A percentile compares a stretch with the other conserved stretches of the same genome.
Evolutionary conservation across 495 filamentous ascomycete species (phyloP).

Genomic region (Annulohypoxylon moriforme): DNA sequence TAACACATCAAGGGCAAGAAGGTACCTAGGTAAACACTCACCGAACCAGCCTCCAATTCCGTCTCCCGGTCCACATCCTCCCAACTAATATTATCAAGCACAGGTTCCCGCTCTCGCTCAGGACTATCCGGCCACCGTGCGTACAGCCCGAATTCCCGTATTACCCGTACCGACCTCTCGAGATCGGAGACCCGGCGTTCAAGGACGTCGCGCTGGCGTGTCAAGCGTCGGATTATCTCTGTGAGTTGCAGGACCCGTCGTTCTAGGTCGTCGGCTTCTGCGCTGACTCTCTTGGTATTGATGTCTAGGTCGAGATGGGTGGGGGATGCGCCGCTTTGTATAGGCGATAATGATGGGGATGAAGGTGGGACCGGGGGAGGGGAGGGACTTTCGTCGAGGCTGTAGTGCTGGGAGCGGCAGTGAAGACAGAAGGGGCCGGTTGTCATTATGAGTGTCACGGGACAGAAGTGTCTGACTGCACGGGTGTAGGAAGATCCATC

Average conservation of each 20-base stretch:
- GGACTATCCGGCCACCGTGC: not conserved
- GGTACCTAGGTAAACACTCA: not conserved
- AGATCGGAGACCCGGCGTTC: not conserved
- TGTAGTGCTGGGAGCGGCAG: not conserved
- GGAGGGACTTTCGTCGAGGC: not conserved
- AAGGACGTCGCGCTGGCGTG: not conserved
- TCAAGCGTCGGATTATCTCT: not conserved
- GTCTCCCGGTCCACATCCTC: not conserved
- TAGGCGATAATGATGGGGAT: not conserved
- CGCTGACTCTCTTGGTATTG: not conserved
- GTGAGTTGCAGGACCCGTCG: not conserved
- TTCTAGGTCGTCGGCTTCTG: not conserved
- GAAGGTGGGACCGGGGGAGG: not conserved
- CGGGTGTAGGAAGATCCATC: not conserved
- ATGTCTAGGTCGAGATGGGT: not conserved
- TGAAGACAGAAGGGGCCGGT: not conserved
- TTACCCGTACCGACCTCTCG: not conserved
- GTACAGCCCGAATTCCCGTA: not conserved
- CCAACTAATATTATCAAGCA: not conserved
- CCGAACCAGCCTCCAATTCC: not conserved
- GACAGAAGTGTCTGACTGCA: not conserved
- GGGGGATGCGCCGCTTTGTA: not conserved
- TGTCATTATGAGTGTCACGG: not conserved
- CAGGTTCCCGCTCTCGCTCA: not conserved
- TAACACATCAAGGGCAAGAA: not conserved